Conservation (phyloP, 768 basidiomycete genomes). For the Pilatotrama ljubarskyi region DNA sequence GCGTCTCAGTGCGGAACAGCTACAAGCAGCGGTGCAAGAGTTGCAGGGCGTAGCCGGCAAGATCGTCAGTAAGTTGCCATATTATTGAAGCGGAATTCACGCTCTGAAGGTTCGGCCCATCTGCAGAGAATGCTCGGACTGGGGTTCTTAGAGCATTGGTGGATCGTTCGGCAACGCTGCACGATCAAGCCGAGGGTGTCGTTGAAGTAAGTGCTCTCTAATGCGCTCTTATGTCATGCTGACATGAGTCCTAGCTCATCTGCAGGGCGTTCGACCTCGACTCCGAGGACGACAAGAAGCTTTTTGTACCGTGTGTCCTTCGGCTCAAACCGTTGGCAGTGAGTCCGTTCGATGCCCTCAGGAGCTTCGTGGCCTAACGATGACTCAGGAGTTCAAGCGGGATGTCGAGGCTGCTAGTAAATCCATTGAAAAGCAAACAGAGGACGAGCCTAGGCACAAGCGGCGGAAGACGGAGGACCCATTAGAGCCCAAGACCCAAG, state of each 20-base stretch:
- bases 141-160: constrained; percentile 79
- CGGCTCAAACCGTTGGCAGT: constrained; percentile 53
- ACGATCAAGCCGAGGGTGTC: constrained; percentile 48
- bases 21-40: constrained; percentile 60
- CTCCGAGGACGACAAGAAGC: constrained; percentile 46
- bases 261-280: constrained; percentile 58
- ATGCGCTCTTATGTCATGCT: not conserved
- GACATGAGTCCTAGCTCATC: constrained; percentile 49
- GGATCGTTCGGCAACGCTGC: constrained; percentile 59
- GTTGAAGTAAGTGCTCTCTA: constrained; percentile 49
- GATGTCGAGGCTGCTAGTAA: constrained; percentile 16
- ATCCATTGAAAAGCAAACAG: constrained; percentile 21
- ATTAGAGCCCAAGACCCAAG: constrained; percentile 74
- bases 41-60: constrained; percentile 56
- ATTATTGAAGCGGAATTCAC: no score
- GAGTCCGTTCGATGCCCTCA: constrained; percentile 9
- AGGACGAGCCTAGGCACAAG: constrained; percentile 18
- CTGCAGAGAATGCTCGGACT: constrained; percentile 64
- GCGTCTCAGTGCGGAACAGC: constrained; percentile 54
- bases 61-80: constrained; percentile 62
- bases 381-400: constrained; percentile 26
- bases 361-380: not conserved
- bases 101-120: not conserved
- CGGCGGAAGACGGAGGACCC: constrained; percentile 30
- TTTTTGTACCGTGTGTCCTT: constrained; percentile 70